Percentiles rank a stretch among this genome's conserved stretches.
Conservation (phyloP, 371 early-diverging fungal species). For the Entomophthora muscae region DNA sequence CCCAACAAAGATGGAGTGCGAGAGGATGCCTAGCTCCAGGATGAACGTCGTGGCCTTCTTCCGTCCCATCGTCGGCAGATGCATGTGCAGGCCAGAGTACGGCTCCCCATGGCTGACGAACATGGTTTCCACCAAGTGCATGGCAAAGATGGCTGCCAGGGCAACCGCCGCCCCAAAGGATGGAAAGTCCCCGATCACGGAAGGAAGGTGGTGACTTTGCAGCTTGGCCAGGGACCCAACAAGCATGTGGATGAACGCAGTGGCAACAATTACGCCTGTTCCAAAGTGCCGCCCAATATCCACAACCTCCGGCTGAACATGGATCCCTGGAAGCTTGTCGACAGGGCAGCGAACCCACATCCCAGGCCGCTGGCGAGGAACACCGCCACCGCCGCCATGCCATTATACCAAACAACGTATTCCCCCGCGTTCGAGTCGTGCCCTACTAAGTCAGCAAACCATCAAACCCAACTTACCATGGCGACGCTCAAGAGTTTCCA, state of each 20-base stretch:
- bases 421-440: too few species aligned
- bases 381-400: background rate
- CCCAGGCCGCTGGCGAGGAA: background rate
- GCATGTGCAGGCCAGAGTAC: background rate
- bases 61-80: background rate
- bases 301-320: background rate
- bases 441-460: too few species aligned
- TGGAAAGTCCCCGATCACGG: conserved; percentile 16
- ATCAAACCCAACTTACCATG: too few species aligned
- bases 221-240: conserved; percentile 22
- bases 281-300: conserved; percentile 36
- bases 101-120: conserved; percentile 3
- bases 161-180: conserved; percentile 28
- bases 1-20: conserved; percentile 79
- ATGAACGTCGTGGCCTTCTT: conserved; percentile 18
- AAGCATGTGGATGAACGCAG: conserved; percentile 53
- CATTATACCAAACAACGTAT: background rate
- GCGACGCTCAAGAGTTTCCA: too few species aligned
- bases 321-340: background rate
- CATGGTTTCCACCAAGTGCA: conserved; percentile 17
- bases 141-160: conserved; percentile 25
- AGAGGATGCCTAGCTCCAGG: conserved; percentile 68
- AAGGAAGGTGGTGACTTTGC: conserved; percentile 22
- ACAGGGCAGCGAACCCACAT: background rate
- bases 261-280: conserved; percentile 60